phyloP scores from a whole-genome alignment of 768 basidiomycete species.

The Tylopilus vinaceipallidus region DNA sequence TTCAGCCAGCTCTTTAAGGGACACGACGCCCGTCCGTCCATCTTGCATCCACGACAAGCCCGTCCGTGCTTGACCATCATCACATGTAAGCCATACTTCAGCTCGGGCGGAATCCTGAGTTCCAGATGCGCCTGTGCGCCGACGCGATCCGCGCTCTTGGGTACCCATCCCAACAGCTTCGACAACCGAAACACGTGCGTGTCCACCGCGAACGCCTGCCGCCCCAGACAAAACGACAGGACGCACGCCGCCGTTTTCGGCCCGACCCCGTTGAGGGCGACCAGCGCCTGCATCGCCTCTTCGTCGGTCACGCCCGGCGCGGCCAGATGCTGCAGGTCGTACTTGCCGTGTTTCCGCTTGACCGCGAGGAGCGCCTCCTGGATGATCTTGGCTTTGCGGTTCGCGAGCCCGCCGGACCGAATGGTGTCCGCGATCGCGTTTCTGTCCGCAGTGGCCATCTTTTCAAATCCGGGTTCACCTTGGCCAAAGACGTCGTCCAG shows the following conservation, averaged over 20 bases:
- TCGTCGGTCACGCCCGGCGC: constrained; percentile 37
- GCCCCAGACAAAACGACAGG: constrained; percentile 55
- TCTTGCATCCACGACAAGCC: constrained; percentile 52
- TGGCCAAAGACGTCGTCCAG: constrained; percentile 49
- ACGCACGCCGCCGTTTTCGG: constrained; percentile 67
- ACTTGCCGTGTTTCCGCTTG: constrained; percentile 45
- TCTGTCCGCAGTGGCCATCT: constrained; percentile 44
- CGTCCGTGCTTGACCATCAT: constrained; percentile 59
- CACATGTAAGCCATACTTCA: constrained; percentile 58
- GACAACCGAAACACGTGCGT: constrained; percentile 59
- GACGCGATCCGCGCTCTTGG: constrained; percentile 43
- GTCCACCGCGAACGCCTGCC: constrained; percentile 63
- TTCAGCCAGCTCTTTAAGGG: constrained; percentile 38
- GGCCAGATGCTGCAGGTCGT: constrained; percentile 57
- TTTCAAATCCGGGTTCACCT: constrained; percentile 43
- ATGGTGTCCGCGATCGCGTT: constrained; percentile 48
- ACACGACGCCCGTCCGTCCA: constrained; percentile 31
- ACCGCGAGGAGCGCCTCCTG: constrained; percentile 46
- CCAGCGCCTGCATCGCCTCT: constrained; percentile 55
- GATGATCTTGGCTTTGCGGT: constrained; percentile 56
- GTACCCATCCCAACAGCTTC: constrained; percentile 45
- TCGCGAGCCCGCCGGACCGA: constrained; percentile 54
- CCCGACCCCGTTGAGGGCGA: constrained; percentile 56
- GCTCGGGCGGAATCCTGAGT: constrained; percentile 44
- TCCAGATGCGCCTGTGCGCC: constrained; percentile 59